These are phyloP conservation scores for Sphaceloma murrayae DNA, from an alignment of 2,329 filamentous ascomycete species.

Conservation along the genomic window DNA sequence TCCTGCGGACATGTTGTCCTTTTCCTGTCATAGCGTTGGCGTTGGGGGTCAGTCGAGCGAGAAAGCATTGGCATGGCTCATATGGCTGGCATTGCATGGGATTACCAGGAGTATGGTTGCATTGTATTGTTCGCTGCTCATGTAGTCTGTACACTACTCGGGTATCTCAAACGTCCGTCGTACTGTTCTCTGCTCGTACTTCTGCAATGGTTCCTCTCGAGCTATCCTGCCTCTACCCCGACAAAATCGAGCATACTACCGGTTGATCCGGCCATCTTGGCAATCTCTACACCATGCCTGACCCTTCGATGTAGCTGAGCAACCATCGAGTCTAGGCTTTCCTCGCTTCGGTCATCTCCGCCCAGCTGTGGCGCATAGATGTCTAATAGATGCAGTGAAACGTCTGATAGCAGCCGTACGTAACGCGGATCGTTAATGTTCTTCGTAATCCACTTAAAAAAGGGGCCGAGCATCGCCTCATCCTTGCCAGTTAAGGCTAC, in stretches of 20 bases:
- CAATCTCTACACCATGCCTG: conserved; percentile 66
- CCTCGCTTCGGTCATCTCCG: conserved; percentile 43
- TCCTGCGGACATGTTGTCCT: too few relatives aligned
- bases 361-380: conserved; percentile 75
- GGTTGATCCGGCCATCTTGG: conserved; percentile 71
- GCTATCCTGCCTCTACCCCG: conserved; percentile 42
- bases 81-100: background rate
- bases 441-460: conserved; percentile 72
- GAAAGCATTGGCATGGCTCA: background rate
- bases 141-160: conserved; percentile 8
- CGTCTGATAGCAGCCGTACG: conserved; percentile 70
- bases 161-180: background rate
- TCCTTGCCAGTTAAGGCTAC: conserved; percentile 72
- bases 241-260: conserved; percentile 81
- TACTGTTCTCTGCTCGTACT: background rate
- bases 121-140: too few relatives aligned
- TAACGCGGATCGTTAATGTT: conserved; percentile 77
- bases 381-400: conserved; percentile 72
- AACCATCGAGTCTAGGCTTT: conserved; percentile 62
- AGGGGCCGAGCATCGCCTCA: conserved; percentile 68
- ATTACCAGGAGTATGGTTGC: too few relatives aligned
- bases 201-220: too few relatives aligned
- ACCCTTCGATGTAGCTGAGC: conserved; percentile 61
- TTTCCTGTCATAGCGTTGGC: conserved; percentile 5
- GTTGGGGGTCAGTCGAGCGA: background rate